Evolutionary conservation across 345 rosid species (phyloP), one percentile per base, ranked within the genome.

Genomic region (Erysimum cheiranthoides): DNA sequence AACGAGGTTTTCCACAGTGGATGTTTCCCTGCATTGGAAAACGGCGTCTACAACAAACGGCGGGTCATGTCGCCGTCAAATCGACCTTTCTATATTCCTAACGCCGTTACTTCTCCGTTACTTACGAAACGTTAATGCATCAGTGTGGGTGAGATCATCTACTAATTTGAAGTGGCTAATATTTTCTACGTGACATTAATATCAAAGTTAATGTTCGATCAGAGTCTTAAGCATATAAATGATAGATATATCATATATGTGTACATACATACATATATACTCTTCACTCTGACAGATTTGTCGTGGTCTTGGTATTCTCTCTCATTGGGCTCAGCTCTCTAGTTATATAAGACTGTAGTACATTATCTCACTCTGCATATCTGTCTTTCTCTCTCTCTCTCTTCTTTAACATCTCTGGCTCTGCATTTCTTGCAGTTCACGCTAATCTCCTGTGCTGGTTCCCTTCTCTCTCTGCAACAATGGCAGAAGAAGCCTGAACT

Each of bases 61-160:
- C 50, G 56, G 45, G 78, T 62, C 75, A 11, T 53, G 34, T 69
- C 54, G 28, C 72, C 77, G 76, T 77, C 76, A 63, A 68, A 63
- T 62, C 71, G 35, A 34, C 35, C 34, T 16, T 18, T 43, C 30
- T 5, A 34, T 25, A 70, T 46, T 54, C 61, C 14, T 77, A 84
- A 89, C 90, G 91, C 86, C 91, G 76, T 81, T 77, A 68, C 87
- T 77, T 89, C 88, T 91, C 90, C 95, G 95, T 89, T 86, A 81
- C 59, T 13, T 4, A 39, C 13, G 4, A 66, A 34, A 59, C 35
- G 61, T 49, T 28, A 75, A 67, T 52, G 13, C 16, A 25, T 27
- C 9, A 11, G n/a, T 42, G 65, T 7, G 13, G 31, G 39, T 59
- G 45, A 11, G 50, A 10, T 56, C 31, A 43, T 18, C 35, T n/a